Percentiles rank a stretch among this genome's conserved stretches.
Evolutionary conservation across 2,329 filamentous ascomycete species (phyloP).

Genomic region (Coniochaeta prunicola): DNA sequence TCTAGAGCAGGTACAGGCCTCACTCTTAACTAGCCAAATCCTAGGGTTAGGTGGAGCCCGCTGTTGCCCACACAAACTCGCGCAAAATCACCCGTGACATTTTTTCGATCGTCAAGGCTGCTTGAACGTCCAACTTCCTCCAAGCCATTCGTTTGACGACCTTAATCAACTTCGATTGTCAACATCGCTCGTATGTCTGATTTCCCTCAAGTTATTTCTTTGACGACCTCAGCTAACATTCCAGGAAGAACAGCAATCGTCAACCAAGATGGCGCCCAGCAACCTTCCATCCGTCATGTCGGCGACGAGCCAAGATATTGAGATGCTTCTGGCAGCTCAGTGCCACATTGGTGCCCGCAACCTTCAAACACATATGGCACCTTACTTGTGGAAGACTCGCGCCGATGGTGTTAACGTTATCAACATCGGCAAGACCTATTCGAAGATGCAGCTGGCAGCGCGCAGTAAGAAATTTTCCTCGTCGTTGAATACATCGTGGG

Average conservation of each 20-base stretch:
- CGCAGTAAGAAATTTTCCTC: background rate
- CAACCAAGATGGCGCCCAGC: slow-evolving; percentile 83
- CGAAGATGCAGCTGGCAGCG: slow-evolving; percentile 19
- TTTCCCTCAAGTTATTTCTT: slow-evolving; percentile 17
- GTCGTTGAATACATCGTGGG: slow-evolving; percentile 7
- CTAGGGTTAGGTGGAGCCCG: background rate
- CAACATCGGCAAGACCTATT: slow-evolving; percentile 99
- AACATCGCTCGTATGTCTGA: background rate
- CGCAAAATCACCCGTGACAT: background rate
- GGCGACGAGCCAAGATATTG: slow-evolving; percentile 96
- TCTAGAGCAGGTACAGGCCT: background rate
- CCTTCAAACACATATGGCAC: slow-evolving; percentile 85
- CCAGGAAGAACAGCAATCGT: slow-evolving; percentile 18
- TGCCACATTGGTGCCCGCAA: slow-evolving; percentile 98
- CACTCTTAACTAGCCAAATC: background rate
- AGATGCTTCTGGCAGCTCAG: slow-evolving; percentile 98
- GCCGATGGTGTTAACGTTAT: slow-evolving; percentile 97
- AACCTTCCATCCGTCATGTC: slow-evolving; percentile 95
- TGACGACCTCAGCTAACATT: slow-evolving; percentile 21
- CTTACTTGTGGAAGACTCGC: slow-evolving; percentile 99
- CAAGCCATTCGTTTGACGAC: no score
- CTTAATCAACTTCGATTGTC: background rate
- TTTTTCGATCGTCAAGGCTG: background rate
- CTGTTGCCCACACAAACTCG: background rate
- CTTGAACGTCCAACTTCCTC: no score